These are phyloP conservation scores for Leptosphaerulina australis DNA, from an alignment of 2,329 filamentous ascomycete genomes.

Conservation along the genomic window DNA sequence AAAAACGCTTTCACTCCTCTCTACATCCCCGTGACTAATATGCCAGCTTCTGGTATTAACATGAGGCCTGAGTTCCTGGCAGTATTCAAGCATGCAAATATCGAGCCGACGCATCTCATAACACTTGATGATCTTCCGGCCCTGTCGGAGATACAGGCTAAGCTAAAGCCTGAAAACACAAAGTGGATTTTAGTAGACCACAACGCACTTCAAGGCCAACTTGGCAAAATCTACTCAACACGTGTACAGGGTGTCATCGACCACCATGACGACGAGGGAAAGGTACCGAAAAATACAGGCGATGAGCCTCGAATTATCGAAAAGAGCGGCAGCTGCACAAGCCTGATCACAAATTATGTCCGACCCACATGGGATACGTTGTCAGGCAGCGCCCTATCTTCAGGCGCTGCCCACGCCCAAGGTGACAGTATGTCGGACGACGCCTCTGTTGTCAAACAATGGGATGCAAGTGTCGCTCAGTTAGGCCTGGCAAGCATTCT, in stretches of 20 bases:
- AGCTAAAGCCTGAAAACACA: constrained; percentile 61
- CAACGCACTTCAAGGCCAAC: constrained; percentile 70
- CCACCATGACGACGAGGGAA: constrained; percentile 76
- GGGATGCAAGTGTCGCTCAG: constrained; percentile 67
- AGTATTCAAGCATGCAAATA: constrained; percentile 65
- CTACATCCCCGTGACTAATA: constrained; percentile 76
- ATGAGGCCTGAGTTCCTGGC: constrained; percentile 76
- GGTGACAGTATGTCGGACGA: constrained; percentile 45
- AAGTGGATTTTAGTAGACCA: constrained; percentile 80
- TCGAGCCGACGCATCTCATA: constrained; percentile 67
- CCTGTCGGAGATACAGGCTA: constrained; percentile 56
- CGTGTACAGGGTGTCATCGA: constrained; percentile 72
- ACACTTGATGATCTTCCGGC: constrained; percentile 65
- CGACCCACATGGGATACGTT: constrained; percentile 62
- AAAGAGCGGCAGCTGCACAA: constrained; percentile 74
- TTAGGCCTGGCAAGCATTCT: constrained; percentile 73
- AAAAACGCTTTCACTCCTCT: constrained; percentile 55
- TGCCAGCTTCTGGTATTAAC: constrained; percentile 69
- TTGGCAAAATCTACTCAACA: constrained; percentile 60
- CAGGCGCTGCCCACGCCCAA: constrained; percentile 49
- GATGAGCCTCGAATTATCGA: constrained; percentile 66
- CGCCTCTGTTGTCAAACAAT: constrained; percentile 45
- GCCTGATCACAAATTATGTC: constrained; percentile 68
- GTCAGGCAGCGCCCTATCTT: constrained; percentile 51
- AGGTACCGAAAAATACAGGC: constrained; percentile 55